phyloP scores from a whole-genome alignment of 2,329 filamentous ascomycete genomes.

The Penicillium sp. region DNA sequence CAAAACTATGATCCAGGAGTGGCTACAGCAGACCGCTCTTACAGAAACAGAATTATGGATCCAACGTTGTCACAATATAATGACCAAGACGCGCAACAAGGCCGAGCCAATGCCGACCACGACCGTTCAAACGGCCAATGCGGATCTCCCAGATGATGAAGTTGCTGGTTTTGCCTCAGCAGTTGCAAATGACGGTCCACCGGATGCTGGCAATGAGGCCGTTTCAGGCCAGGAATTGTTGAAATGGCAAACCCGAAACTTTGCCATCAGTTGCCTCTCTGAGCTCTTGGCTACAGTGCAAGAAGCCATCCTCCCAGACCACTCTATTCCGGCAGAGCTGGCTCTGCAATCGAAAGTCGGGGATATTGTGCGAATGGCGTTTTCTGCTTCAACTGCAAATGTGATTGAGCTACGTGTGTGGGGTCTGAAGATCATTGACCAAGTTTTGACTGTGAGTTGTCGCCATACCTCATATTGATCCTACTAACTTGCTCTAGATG shows the following conservation, averaged over 20 bases:
- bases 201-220: slow-evolving; percentile 47
- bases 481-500: slow-evolving; percentile 44
- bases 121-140: slow-evolving; percentile 42
- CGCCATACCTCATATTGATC: not conserved
- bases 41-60: slow-evolving; percentile 79
- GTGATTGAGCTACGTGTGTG: slow-evolving; percentile 85
- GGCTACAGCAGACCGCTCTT: slow-evolving; percentile 85
- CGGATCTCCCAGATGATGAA: slow-evolving; percentile 93
- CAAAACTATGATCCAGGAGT: slow-evolving; percentile 83
- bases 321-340: slow-evolving; percentile 69
- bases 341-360: slow-evolving; percentile 78
- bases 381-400: slow-evolving; percentile 90
- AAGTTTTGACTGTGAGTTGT: slow-evolving; percentile 61
- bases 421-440: slow-evolving; percentile 88
- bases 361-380: slow-evolving; percentile 93
- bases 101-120: slow-evolving; percentile 41
- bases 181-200: slow-evolving; percentile 55
- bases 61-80: slow-evolving; percentile 75
- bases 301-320: slow-evolving; percentile 71
- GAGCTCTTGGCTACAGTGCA: slow-evolving; percentile 74
- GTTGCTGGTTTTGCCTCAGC: slow-evolving; percentile 90
- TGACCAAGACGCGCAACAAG: slow-evolving; percentile 78
- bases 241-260: slow-evolving; percentile 91
- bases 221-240: slow-evolving; percentile 73
- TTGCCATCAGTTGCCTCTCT: slow-evolving; percentile 82